Conservation (phyloP, 106 monocot species). For the Gastrodia elata region DNA sequence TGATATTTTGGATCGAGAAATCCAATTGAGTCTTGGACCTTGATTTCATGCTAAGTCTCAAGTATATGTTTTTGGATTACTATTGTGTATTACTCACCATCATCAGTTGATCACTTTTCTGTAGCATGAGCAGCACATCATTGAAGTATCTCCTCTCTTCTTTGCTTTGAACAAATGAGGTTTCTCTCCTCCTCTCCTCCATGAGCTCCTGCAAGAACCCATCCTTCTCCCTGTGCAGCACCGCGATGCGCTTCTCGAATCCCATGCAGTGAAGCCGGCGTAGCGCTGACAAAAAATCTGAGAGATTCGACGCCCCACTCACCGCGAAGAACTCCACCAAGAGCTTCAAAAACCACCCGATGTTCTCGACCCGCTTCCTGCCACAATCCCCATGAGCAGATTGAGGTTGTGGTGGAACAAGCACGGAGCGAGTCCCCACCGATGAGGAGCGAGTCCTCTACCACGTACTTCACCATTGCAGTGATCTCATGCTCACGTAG, state of each 20-base stretch:
- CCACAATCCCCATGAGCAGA: constrained; percentile 27
- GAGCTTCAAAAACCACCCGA: constrained; percentile 10
- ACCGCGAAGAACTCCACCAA: constrained; percentile 13
- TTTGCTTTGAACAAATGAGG: not conserved
- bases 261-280: constrained; percentile 22
- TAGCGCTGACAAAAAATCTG: constrained; percentile 25
- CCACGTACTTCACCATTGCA: constrained; percentile 9
- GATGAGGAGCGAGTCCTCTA: not conserved
- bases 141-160: constrained; percentile 11
- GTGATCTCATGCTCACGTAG: constrained; percentile 19
- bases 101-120: no score
- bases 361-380: not conserved
- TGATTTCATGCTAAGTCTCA: no score
- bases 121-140: constrained; percentile 21
- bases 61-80: no score
- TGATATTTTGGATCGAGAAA: no score
- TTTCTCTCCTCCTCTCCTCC: constrained; percentile 13
- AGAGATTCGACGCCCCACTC: constrained; percentile 7
- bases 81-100: no score
- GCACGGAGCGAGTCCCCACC: constrained; percentile 15
- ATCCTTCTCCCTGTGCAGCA: constrained; percentile 12
- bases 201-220: constrained; percentile 20
- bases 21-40: no score
- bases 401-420: constrained; percentile 22
- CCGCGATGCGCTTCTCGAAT: constrained; percentile 11